A percentile compares a stretch with the other conserved stretches of the same genome.
Evolutionary conservation across 225 moss, liverwort and hornwort species (phyloP).

Genomic region (Neckera pumila): DNA sequence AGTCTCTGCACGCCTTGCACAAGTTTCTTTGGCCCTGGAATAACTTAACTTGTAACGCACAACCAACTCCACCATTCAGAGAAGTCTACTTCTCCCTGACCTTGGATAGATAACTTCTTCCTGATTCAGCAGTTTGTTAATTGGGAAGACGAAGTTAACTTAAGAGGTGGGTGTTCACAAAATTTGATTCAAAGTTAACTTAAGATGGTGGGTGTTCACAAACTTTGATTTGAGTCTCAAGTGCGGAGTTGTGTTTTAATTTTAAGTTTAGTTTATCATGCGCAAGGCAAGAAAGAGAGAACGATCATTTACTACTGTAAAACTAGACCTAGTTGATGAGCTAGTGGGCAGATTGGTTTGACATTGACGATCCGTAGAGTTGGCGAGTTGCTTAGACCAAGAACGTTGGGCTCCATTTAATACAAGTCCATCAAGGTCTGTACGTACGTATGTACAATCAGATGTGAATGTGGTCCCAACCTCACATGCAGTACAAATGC

Average conservation of each 20-base stretch:
- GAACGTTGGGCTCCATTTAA: neutral
- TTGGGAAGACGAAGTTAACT: neutral
- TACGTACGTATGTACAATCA: neutral
- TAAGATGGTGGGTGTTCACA: neutral
- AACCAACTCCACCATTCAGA: neutral
- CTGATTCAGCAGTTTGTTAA: too few species aligned
- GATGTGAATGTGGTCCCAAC: constrained; percentile 22
- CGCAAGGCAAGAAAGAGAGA: neutral
- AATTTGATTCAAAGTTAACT: neutral
- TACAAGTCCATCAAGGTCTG: neutral
- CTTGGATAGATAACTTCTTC: too few species aligned
- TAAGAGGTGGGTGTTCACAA: too few species aligned
- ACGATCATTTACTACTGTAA: neutral
- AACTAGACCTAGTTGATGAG: neutral
- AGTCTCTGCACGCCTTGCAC: neutral
- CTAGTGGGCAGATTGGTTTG: neutral
- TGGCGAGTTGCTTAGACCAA: neutral
- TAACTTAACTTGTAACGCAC: neutral
- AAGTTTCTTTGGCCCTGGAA: neutral
- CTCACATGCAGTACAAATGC: neutral
- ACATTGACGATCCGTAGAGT: neutral
- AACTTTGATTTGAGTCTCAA: neutral
- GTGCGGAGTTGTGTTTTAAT: too few species aligned
- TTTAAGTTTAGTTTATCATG: neutral
- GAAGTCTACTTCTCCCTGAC: too few species aligned